Base-by-base conservation (phyloP, 78 protist genomes). In the Dictyostelium purpureum region DNA sequence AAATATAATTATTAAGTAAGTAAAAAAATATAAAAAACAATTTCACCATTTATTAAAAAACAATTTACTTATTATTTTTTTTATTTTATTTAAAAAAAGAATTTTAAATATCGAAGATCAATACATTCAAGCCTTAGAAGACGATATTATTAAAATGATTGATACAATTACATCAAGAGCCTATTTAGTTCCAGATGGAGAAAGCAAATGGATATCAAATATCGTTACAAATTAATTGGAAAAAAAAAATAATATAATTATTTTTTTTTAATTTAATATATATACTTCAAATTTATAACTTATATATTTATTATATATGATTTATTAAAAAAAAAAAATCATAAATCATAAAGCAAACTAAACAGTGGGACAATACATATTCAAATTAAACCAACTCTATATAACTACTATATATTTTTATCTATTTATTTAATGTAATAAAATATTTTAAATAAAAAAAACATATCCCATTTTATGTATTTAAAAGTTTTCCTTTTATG, bases 141-240 rank as follows among this genome's bases (percentile, higher is more conserved):
- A 59, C 2, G 92, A 85, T 70, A 73, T 85, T 42, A 9, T 0
- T 28, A 85, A 59, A 24, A 85, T 85, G n/a, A 73, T 73, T 59
- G 92, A 85, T 5, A 73, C 73, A 33, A 66, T 85, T 19, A 85
- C 92, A 9, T 73, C 83, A 4, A 85, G 92, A 85, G 67, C 92
- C 11, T 85, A 85, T 45, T 73, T 85, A 14, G 40, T 40, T 21
- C 92, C 92, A 61, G 45, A 4, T 73, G 92, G 82, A 2, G 92
- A 85, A n/a, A 59, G 61, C 61, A 18, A 28, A 35, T 82, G 79
- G 79, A 26, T 61, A 19, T 82, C 79, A 24, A 54, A 65, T 33
- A 43, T 79, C 18, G 75, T 42, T 40, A 40, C 52, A 69, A 69
- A 38, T 69, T 69, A 69, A n/a, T 12, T 2, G 7, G 38, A 24